Evolutionary conservation across 108 stramenopile genomes (phyloP), one percentile per base, ranked within the genome.

Genomic region (Fistulifera pelliculosa): DNA sequence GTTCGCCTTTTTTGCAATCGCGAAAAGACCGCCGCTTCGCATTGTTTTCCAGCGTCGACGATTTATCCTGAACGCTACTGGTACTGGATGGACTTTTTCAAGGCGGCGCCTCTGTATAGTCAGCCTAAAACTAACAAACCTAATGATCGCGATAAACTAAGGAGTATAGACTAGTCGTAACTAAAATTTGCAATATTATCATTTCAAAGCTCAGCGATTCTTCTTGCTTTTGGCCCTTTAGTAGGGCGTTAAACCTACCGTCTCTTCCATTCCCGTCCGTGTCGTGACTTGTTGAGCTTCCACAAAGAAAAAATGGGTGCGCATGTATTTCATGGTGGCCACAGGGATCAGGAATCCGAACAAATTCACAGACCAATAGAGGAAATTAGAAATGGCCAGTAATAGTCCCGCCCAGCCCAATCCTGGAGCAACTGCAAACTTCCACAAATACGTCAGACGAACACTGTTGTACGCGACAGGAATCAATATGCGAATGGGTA

Each of bases 321-420:
- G 44, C 44, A 45, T 21, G 21, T 45, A 45, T 50, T 80, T 67
- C 15, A 81, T 42, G 13, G 69, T 55, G 1, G 71, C 86, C 27
- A 87, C 69, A 14, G 86, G 86, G n/a, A 87, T 67, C 63, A 87
- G 68, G 58, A 83, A 87, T 25, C 66, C 73, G 44, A 81, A 56
- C 6, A 87, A 62, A 51, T 87, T 87, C 41, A 64, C 47, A 24
- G 55, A 60, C 80, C 81, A 83, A 57, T 83, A 87, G n/a, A 70
- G 23, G 12, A 70, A 50, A 54, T 83, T 87, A 17, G 44, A 41
- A 31, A 79, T 52, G 1, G 79, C 80, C 38, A 87, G 52, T 19
- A 52, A 38, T 2, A 64, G 72, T 17, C 79, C 56, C 14, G 53
- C 22, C 31, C 27, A 28, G 11, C 67, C 65, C 45, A 85, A 41